Percentiles rank a stretch among this genome's conserved stretches.
phyloP scores from a whole-genome alignment of 2,329 filamentous ascomycete species.

The Diaporthe citrichinensis region DNA sequence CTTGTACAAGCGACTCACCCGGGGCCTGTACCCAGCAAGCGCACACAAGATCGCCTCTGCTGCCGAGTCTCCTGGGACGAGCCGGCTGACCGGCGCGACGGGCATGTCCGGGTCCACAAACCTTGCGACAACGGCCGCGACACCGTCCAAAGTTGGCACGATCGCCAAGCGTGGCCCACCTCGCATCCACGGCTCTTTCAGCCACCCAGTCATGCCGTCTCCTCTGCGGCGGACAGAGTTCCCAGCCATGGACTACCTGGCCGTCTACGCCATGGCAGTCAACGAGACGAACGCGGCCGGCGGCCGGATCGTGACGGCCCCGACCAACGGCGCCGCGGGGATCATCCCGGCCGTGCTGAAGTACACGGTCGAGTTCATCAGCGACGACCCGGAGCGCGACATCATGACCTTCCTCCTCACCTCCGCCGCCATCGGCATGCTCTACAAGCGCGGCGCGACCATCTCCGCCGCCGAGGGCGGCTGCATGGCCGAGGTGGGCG shows the following conservation, averaged over 20 bases:
- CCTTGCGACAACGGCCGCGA: conserved; percentile 57
- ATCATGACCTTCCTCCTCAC: conserved; percentile 64
- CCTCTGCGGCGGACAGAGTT: conserved; percentile 62
- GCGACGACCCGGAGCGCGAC: conserved; percentile 64
- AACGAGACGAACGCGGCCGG: conserved; percentile 68
- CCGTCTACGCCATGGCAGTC: conserved; percentile 65
- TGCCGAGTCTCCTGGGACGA: conserved; percentile 9
- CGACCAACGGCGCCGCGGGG: conserved; percentile 65
- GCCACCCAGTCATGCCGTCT: conserved; percentile 62
- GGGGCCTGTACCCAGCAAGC: conserved; percentile 59
- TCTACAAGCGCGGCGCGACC: conserved; percentile 66
- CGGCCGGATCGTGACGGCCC: conserved; percentile 65
- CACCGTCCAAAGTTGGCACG: conserved; percentile 58
- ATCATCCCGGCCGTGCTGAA: conserved; percentile 67
- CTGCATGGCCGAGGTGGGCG: conserved; percentile 68
- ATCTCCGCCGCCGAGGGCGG: conserved; percentile 66
- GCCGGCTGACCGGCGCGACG: conserved; percentile 19
- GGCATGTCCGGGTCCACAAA: conserved; percentile 40
- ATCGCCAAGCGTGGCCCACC: conserved; percentile 52
- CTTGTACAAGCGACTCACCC: conserved; percentile 59
- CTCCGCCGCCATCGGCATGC: conserved; percentile 65
- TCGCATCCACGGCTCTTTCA: conserved; percentile 60
- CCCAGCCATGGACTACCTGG: conserved; percentile 65
- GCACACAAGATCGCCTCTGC: conserved; percentile 33
- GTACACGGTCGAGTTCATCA: conserved; percentile 64